Conservation (phyloP, 495 filamentous ascomycete genomes). For the Aspergillus mulundensis region DNA sequence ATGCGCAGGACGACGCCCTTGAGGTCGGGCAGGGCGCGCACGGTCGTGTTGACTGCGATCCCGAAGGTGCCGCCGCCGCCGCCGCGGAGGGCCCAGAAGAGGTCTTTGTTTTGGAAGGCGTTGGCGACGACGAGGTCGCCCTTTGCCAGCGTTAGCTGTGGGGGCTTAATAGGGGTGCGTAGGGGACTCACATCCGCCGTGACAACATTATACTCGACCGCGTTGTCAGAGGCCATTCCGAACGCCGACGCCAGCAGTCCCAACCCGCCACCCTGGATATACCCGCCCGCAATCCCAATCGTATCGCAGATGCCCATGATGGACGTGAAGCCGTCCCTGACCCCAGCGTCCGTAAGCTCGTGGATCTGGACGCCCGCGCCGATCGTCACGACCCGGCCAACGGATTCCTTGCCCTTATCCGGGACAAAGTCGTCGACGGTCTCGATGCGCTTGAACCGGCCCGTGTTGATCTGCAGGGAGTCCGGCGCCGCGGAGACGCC, state of each 20-base stretch:
- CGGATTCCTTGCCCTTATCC: too few species aligned
- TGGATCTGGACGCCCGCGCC: not conserved
- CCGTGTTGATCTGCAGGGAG: not conserved
- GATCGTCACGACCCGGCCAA: not conserved
- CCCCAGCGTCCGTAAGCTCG: not conserved
- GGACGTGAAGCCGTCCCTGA: not conserved
- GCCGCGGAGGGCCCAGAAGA: slow-evolving; percentile 58
- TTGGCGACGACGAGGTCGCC: slow-evolving; percentile 36
- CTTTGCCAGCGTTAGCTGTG: not conserved
- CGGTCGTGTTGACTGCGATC: slow-evolving; percentile 41
- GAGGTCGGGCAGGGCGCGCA: slow-evolving; percentile 23
- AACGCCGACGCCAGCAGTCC: slow-evolving; percentile 39
- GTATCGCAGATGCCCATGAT: not conserved
- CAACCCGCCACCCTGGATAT: slow-evolving; percentile 7
- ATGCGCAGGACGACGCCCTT: slow-evolving; percentile 29
- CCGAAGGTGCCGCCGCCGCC: slow-evolving; percentile 47
- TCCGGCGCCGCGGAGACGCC: not conserved
- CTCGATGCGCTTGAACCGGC: not conserved
- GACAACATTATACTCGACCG: slow-evolving; percentile 33
- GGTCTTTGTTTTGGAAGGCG: slow-evolving; percentile 42
- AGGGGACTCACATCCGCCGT: slow-evolving; percentile 13
- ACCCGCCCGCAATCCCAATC: not conserved
- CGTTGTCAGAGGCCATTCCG: slow-evolving; percentile 52
- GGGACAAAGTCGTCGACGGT: not conserved
- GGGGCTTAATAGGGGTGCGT: not conserved